Evolutionary conservation across 2,329 filamentous ascomycete species (phyloP).

Genomic region (Epichloe brachyelytri): DNA sequence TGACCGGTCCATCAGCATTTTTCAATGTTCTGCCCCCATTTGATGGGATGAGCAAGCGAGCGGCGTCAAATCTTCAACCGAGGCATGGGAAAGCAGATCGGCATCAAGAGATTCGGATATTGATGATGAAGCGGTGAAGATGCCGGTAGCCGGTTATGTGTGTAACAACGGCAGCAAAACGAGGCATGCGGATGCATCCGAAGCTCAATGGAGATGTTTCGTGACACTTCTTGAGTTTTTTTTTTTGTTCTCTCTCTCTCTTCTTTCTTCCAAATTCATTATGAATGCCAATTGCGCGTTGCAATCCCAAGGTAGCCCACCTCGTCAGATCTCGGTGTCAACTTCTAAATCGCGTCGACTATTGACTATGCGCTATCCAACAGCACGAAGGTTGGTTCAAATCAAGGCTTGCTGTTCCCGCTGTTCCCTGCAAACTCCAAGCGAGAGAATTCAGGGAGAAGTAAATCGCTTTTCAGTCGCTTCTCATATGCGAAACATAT

Average conservation of each 20-base stretch:
- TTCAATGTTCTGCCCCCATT: not conserved
- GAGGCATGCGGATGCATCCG: not conserved
- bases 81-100: not conserved
- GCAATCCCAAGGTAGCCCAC: no score
- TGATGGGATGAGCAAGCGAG: slow-evolving; percentile 2
- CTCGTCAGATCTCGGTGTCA: no score
- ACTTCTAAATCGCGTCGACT: no score
- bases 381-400: no score
- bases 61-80: not conserved
- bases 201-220: not conserved
- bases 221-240: not conserved
- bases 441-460: no score
- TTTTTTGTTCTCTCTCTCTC: not conserved
- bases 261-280: no score
- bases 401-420: not conserved
- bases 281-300: no score
- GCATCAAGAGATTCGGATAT: slow-evolving; percentile 1
- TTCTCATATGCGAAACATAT: not conserved
- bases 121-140: slow-evolving; percentile 4
- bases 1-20: not conserved
- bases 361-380: no score
- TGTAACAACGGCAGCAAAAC: slow-evolving; percentile 3
- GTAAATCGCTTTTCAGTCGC: not conserved
- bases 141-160: slow-evolving; percentile 3
- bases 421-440: not conserved